These are phyloP conservation scores for Apostasia ramifera DNA, from an alignment of 106 monocot genomes.

Conservation along the genomic window DNA sequence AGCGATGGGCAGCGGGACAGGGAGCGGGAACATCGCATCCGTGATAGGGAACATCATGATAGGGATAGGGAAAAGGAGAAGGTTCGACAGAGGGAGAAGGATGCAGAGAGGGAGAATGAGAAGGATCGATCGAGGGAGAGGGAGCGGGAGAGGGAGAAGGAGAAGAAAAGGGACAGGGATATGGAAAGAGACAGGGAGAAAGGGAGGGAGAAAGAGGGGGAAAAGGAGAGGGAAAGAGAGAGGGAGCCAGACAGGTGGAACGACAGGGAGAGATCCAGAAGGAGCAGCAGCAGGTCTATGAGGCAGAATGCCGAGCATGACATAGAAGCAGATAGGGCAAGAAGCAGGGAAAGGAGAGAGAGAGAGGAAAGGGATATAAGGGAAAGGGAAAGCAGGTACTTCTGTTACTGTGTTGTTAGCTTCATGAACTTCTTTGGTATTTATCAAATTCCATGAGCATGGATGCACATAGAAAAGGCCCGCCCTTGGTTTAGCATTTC, in stretches of 20 bases:
- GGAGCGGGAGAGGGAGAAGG: neutral
- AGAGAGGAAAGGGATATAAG: constrained; percentile 8
- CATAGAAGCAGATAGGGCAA: neutral
- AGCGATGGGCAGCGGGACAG: constrained; percentile 6
- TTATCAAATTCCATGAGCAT: no score
- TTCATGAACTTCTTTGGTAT: neutral
- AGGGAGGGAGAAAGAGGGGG: neutral
- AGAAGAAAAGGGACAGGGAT: neutral
- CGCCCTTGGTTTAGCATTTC: no score
- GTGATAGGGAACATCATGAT: constrained; percentile 2
- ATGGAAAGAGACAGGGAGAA: constrained; percentile 5
- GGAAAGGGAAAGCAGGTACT: constrained; percentile 8
- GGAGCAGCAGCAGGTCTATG: constrained; percentile 5
- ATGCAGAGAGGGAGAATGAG: neutral
- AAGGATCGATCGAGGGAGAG: neutral
- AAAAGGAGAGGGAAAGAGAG: constrained; percentile 3
- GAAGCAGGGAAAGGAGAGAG: constrained; percentile 6
- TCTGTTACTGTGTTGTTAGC: neutral
- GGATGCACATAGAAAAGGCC: no score
- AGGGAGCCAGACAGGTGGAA: neutral
- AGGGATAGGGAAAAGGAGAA: constrained; percentile 13
- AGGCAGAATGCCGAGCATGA: neutral
- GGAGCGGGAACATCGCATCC: constrained; percentile 5
- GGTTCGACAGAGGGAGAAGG: neutral
- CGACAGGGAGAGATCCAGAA: constrained; percentile 7